Base-by-base conservation (phyloP, 371 early-diverging fungal genomes). In the Fennellomyces sp. region DNA sequence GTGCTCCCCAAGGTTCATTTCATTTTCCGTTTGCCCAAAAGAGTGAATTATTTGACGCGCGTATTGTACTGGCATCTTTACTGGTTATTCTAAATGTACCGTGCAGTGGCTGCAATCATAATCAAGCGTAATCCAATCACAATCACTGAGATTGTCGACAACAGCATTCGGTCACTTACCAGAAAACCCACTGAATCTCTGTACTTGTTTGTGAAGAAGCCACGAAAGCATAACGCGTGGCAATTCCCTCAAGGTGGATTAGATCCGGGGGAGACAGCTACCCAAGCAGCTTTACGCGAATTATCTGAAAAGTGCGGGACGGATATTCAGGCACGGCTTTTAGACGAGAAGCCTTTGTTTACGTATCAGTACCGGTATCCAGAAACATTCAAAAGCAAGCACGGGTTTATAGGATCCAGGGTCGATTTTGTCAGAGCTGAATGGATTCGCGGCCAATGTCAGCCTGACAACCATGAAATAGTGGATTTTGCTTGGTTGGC, bases 401-500 rank as follows among this genome's bases (percentile, higher is more conserved):
- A 50, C 2, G n/a, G n/a, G n/a, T 64, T 59, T 19, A 57, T 55
- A 17, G 78, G 78, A 5, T 72, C 78, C 31, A 70, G 67, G 41
- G 75, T 75, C 5, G 58, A 71, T 33, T 77, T 74, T 52, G 59
- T 69, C 17, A 55, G 55, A 33, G 72, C 74, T 10, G 61, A 69
- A 41, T 77, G 68, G 67, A 6, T 69, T 2, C 35, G 50, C 25
- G 78, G 78, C 7, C 87, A 90, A 66, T 89, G 80, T 39, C 66
- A 77, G 33, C 75, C 80, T 11, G 80, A 88, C 30, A 69, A 80
- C 17, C 62, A 81, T 35, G 84, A 85, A 63, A 74, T 88, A 28
- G 68, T 81, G n/a, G 92, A 93, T 56, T 89, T 84, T 75, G 93
- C 90, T 59, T 96, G 96, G 96, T 76, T 91, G 25, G 91, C 90